These are phyloP conservation scores for Cladosporium phlei DNA, from an alignment of 2,329 filamentous ascomycete genomes.

Conservation along the genomic window DNA sequence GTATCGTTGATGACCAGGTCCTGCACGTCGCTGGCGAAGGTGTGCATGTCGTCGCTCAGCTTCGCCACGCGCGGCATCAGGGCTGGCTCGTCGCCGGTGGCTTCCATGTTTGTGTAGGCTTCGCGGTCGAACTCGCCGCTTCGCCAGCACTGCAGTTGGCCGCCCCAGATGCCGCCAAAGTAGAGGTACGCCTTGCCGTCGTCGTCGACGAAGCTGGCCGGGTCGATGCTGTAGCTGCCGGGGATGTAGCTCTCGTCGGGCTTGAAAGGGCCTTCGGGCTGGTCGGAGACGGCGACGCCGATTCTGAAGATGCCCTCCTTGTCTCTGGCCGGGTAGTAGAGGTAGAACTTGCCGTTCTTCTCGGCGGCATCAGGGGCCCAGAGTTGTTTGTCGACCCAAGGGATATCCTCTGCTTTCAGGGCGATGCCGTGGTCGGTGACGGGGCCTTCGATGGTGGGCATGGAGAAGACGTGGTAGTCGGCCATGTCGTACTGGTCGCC, in stretches of 20 bases:
- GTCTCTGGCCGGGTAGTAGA: constrained; percentile 74
- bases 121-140: constrained; percentile 52
- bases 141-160: constrained; percentile 73
- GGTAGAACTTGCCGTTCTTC: constrained; percentile 67
- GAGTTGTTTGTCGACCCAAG: constrained; percentile 73
- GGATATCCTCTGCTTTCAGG: constrained; percentile 60
- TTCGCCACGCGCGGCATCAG: constrained; percentile 63
- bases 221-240: constrained; percentile 72
- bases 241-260: constrained; percentile 61
- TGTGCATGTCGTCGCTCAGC: constrained; percentile 61
- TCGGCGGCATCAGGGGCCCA: constrained; percentile 74
- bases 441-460: constrained; percentile 50
- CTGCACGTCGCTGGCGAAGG: constrained; percentile 51
- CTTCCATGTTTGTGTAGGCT: constrained; percentile 25
- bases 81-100: constrained; percentile 54
- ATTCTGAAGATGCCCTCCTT: constrained; percentile 66
- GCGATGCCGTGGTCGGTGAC: constrained; percentile 71
- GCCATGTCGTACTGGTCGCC: constrained; percentile 81
- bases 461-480: constrained; percentile 75
- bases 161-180: constrained; percentile 77
- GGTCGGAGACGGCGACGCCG: constrained; percentile 62
- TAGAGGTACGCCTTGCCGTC: constrained; percentile 63
- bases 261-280: constrained; percentile 65
- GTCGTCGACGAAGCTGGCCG: constrained; percentile 68
- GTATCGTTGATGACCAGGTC: constrained; percentile 60